Conservation (phyloP, 345 rosid genomes). For the Trapa bicornis region DNA sequence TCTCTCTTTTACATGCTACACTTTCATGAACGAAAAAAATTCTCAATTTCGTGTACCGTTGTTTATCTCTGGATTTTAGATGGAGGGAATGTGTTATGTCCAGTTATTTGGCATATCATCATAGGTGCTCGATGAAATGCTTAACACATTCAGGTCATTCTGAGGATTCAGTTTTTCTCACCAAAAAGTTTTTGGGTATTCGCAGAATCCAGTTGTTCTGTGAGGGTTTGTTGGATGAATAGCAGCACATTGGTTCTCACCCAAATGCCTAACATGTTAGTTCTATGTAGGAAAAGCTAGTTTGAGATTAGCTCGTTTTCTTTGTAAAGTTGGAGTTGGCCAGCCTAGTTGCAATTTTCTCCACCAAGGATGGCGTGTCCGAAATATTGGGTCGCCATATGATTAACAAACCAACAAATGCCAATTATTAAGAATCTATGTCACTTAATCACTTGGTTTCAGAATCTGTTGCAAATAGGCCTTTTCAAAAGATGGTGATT, state of each 20-base stretch:
- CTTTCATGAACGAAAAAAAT: not conserved
- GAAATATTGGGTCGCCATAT: not conserved
- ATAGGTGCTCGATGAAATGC: not conserved
- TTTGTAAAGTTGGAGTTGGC: not conserved
- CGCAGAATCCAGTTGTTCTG: too few relatives aligned
- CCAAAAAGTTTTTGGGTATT: not conserved
- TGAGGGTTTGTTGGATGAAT: too few relatives aligned
- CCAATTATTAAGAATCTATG: too few relatives aligned
- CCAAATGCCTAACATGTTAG: too few relatives aligned
- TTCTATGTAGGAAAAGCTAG: too few relatives aligned
- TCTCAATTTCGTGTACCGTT: not conserved
- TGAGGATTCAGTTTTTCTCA: not conserved
- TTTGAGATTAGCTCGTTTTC: not conserved
- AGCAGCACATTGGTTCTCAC: too few relatives aligned
- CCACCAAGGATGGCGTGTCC: not conserved
- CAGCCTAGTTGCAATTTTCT: not conserved
- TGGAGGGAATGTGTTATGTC: too few relatives aligned
- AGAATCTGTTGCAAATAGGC: too few relatives aligned
- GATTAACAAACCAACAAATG: not conserved
- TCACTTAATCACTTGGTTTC: too few relatives aligned
- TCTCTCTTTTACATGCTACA: not conserved
- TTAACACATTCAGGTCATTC: not conserved
- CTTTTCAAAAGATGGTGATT: too few relatives aligned
- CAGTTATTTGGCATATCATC: not conserved
- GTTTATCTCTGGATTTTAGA: not conserved